Base-by-base conservation (phyloP, 768 basidiomycete genomes). In the Rhizopogon rudus region DNA sequence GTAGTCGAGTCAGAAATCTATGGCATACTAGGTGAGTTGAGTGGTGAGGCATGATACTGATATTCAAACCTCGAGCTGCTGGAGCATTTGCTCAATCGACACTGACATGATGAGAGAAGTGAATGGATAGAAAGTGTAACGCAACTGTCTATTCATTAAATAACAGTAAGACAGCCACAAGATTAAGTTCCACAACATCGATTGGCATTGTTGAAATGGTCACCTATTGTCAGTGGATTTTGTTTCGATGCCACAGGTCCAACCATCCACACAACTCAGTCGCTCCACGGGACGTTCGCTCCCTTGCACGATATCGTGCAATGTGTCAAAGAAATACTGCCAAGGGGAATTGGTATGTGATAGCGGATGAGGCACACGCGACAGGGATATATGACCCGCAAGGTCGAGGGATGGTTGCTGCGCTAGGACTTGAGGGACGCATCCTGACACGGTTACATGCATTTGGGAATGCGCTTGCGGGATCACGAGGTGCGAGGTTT, bases 351-450 rank as follows among this genome's bases (percentile, higher is more conserved):
- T 84, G 77, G 25, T 83, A 88, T 67, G 71, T 97, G 12, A 70
- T 97, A 14, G 86, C 98, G 0, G 96, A 98, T 57, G 95, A 97
- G 67, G 95, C 96, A 0, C 96, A 98, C 69, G 82, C 93, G 4
- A 97, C 93, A 0, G 94, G 95, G 0, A 75, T 98, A 7, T 96
- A 93, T 68, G 94, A 94, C 0, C 77, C 82, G 0, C 72, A 81
- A 37, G 94, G 93, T 0, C 75, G 82, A 40, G 94, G 95, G 0
- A 68, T 92, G 3, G 89, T 91, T 3, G 80, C 80, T 3, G 70
- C 81, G 51, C 69, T 91, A 12, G 91, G 88, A 0, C 70, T 94
- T 40, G 87, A 90, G 64, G 67, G 79, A 12, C 79, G 83, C 54
- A 84, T 97, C 12, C 74, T 90, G 9, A 87, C 86, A 16, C 75